phyloP scores from a whole-genome alignment of 1,139 yeast genomes.

The Waltiozyma sp. region DNA sequence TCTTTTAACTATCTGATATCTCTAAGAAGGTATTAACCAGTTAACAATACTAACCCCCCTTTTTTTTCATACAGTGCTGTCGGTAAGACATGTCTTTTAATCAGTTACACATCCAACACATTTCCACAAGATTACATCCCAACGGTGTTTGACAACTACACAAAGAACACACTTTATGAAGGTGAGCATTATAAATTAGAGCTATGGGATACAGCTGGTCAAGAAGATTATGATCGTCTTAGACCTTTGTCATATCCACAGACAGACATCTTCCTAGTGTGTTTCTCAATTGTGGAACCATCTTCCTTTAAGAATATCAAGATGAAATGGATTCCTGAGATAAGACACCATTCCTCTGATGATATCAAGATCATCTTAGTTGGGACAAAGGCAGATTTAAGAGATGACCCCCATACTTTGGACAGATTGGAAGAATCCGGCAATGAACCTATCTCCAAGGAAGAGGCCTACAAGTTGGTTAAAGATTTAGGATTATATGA shows the following conservation, averaged over 20 bases:
- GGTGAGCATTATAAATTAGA: slow-evolving; percentile 69
- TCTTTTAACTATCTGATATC: too few species aligned
- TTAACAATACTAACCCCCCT: background rate
- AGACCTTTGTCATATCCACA: slow-evolving; percentile 90
- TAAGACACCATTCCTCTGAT: slow-evolving; percentile 69
- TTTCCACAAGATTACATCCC: slow-evolving; percentile 95
- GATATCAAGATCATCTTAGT: slow-evolving; percentile 60
- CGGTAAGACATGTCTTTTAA: slow-evolving; percentile 83
- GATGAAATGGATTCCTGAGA: slow-evolving; percentile 78
- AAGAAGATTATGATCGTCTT: slow-evolving; percentile 83
- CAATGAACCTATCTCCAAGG: slow-evolving; percentile 46
- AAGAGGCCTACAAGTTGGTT: slow-evolving; percentile 61
- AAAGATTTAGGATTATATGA: slow-evolving; percentile 63
- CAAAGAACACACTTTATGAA: slow-evolving; percentile 78
- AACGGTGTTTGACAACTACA: slow-evolving; percentile 83
- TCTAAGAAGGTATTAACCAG: background rate
- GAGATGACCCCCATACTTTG: slow-evolving; percentile 69
- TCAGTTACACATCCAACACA: slow-evolving; percentile 85
- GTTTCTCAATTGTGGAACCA: slow-evolving; percentile 81
- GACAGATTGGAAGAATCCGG: slow-evolving; percentile 61
- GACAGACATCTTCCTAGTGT: slow-evolving; percentile 78
- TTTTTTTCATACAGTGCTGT: slow-evolving; percentile 48
- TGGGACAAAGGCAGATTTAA: slow-evolving; percentile 79
- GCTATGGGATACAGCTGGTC: slow-evolving; percentile 98
- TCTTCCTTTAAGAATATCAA: slow-evolving; percentile 70